Conservation (phyloP, 2,329 filamentous ascomycete genomes). For the Dothideomycetidae sp. region DNA sequence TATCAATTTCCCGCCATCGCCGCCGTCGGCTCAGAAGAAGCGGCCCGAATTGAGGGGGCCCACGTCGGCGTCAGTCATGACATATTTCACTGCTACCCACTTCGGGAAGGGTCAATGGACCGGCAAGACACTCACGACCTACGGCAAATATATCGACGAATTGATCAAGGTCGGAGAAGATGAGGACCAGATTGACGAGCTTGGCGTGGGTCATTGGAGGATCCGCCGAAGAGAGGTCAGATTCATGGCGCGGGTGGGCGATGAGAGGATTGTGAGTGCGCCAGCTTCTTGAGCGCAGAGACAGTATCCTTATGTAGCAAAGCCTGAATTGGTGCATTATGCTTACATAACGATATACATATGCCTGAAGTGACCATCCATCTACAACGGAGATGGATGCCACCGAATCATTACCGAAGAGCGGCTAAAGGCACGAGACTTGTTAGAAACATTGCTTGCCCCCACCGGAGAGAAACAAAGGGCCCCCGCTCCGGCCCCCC, state of each 20-base stretch:
- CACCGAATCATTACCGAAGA: too few species aligned
- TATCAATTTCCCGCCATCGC: constrained; percentile 20
- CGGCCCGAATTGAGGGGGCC: constrained; percentile 15
- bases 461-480: too few species aligned
- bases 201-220: constrained; percentile 28
- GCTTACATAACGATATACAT: too few species aligned
- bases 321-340: too few species aligned
- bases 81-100: constrained; percentile 30
- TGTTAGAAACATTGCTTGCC: too few species aligned
- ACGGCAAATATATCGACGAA: constrained; percentile 28
- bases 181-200: constrained; percentile 14
- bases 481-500: too few species aligned
- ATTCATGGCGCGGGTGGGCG: constrained; percentile 25
- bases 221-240: constrained; percentile 24
- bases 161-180: constrained; percentile 19
- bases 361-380: too few species aligned
- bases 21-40: constrained; percentile 4
- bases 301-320: too few species aligned
- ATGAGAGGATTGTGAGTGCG: constrained; percentile 21
- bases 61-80: constrained; percentile 22
- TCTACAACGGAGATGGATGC: too few species aligned
- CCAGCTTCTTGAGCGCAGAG: not conserved
- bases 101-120: constrained; percentile 30
- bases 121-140: constrained; percentile 28
- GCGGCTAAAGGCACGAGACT: too few species aligned